Evolutionary conservation across 306 rosid genomes (phyloP).

Genomic region (Amphicarpaea edgeworthii): DNA sequence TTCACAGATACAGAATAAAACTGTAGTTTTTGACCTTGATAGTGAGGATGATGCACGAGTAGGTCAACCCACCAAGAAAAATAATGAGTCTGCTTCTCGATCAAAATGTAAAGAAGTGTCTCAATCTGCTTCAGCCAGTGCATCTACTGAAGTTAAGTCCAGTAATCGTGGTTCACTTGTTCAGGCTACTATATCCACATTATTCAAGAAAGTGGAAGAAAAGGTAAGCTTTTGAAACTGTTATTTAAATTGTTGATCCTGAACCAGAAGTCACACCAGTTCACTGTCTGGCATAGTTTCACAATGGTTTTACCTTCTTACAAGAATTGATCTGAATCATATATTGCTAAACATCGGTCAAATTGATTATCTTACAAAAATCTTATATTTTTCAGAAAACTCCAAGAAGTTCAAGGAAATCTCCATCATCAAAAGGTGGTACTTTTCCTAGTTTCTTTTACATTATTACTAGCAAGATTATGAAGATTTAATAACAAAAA

Average conservation of each 20-base stretch:
- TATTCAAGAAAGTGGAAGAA: slow-evolving; percentile 87
- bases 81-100: slow-evolving; percentile 51
- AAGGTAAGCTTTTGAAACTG: slow-evolving; percentile 57
- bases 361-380: slow-evolving; percentile 43
- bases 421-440: slow-evolving; percentile 68
- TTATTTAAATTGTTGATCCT: no score
- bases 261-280: no score
- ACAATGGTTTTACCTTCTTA: no score
- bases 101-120: slow-evolving; percentile 54
- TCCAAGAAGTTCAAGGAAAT: slow-evolving; percentile 57
- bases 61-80: slow-evolving; percentile 50
- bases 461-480: slow-evolving; percentile 33
- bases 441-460: slow-evolving; percentile 36
- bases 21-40: slow-evolving; percentile 47
- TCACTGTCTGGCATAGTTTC: no score
- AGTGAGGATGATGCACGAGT: slow-evolving; percentile 45
- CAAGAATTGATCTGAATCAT: neutral
- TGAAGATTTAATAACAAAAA: slow-evolving; percentile 33
- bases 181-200: slow-evolving; percentile 79
- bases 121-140: slow-evolving; percentile 41
- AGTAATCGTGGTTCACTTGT: slow-evolving; percentile 62
- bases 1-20: slow-evolving; percentile 47
- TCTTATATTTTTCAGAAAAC: slow-evolving; percentile 68
- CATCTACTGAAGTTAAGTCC: slow-evolving; percentile 50
- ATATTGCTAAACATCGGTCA: slow-evolving; percentile 20